These are phyloP conservation scores for Hypoxylon rickii DNA, from an alignment of 495 filamentous ascomycete species.

Conservation along the genomic window DNA sequence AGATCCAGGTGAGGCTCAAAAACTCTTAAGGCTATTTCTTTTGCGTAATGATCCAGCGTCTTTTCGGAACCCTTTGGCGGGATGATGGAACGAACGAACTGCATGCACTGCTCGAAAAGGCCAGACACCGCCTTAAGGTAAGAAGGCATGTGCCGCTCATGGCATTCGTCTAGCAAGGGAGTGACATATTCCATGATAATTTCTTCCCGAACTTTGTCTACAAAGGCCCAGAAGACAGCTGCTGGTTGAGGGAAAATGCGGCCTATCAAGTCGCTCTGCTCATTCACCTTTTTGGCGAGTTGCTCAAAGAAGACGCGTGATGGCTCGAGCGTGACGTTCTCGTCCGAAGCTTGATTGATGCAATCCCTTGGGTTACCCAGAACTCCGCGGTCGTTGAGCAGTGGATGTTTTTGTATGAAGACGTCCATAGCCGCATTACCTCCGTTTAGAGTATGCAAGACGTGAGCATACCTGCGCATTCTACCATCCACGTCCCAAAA, in stretches of 20 bases:
- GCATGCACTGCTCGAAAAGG: conserved; percentile 81
- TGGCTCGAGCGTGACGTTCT: conserved; percentile 71
- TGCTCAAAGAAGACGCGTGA: conserved; percentile 80
- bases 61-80: conserved; percentile 51
- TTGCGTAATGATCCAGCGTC: conserved; percentile 49
- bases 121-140: conserved; percentile 88
- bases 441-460: conserved; percentile 81
- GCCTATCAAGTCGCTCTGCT: conserved; percentile 82
- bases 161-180: conserved; percentile 85
- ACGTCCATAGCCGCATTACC: conserved; percentile 76
- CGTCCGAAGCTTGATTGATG: conserved; percentile 66
- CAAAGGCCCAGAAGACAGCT: conserved; percentile 73
- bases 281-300: conserved; percentile 74
- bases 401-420: conserved; percentile 84
- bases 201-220: conserved; percentile 82
- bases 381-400: conserved; percentile 72
- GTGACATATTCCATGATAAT: conserved; percentile 87
- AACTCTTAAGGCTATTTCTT: conserved; percentile 65
- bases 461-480: conserved; percentile 87
- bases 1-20: conserved; percentile 94
- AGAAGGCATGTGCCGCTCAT: conserved; percentile 70
- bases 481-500: conserved; percentile 85
- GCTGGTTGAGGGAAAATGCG: conserved; percentile 80
- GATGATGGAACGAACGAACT: conserved; percentile 70
- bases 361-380: conserved; percentile 83